These are phyloP conservation scores for Bromus sterilis DNA, from an alignment of 176 grass and related monocot species.

Conservation along the genomic window DNA sequence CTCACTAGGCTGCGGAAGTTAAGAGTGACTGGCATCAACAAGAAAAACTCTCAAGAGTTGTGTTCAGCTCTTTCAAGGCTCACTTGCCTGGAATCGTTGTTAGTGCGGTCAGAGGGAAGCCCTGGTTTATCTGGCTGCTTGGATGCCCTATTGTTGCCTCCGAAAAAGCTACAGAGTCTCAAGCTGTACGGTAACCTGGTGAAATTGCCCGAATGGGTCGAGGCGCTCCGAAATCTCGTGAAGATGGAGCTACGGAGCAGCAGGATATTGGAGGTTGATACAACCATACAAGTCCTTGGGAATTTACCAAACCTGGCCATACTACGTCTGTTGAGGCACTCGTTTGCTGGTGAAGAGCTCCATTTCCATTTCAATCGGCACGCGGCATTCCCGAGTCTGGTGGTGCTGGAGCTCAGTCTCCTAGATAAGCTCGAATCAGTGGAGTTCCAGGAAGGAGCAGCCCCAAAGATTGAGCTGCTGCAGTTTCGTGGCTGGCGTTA, in stretches of 20 bases:
- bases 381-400: background rate
- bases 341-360: background rate
- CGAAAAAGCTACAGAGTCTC: background rate
- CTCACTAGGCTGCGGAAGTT: background rate
- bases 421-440: background rate
- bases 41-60: background rate
- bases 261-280: background rate
- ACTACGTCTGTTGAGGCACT: background rate
- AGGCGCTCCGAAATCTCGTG: background rate
- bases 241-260: constrained; percentile 8
- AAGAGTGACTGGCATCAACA: background rate
- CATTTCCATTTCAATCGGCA: background rate
- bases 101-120: background rate
- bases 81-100: background rate
- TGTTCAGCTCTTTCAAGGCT: background rate
- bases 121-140: background rate
- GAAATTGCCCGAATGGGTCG: background rate
- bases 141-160: background rate
- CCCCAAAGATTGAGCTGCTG: background rate
- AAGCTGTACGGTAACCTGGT: constrained; percentile 3
- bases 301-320: background rate
- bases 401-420: background rate
- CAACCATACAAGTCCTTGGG: background rate
- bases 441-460: background rate
- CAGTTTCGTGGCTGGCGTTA: background rate